Percentiles rank a stretch among this genome's conserved stretches.
phyloP scores from a whole-genome alignment of 495 filamentous ascomycete genomes.

The Tuber umbilicatum region DNA sequence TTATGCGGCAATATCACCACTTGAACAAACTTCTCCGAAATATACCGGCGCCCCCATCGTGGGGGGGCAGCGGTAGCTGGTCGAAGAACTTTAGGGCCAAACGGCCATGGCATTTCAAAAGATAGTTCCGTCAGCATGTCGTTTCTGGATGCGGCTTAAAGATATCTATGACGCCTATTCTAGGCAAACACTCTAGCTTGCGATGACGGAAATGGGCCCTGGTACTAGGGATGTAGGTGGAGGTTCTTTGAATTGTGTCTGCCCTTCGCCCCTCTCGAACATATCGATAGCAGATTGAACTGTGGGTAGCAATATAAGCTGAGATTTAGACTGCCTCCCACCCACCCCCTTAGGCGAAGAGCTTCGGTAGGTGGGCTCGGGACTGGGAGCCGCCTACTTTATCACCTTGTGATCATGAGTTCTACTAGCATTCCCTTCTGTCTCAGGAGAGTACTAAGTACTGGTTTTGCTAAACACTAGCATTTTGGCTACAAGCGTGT shows the following conservation, averaged over 20 bases:
- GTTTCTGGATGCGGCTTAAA: not conserved
- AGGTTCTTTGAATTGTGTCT: too few relatives aligned
- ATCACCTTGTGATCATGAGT: conserved; percentile 13
- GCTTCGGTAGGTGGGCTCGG: conserved; percentile 9
- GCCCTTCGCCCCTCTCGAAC: too few relatives aligned
- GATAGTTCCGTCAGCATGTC: not conserved
- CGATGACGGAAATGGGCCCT: not conserved
- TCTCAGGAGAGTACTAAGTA: conserved; percentile 16
- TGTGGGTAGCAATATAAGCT: too few relatives aligned
- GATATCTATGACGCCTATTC: not conserved
- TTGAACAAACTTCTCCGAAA: not conserved
- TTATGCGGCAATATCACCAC: not conserved
- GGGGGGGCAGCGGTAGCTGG: not conserved
- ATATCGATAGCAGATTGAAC: too few relatives aligned
- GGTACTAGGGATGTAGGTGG: not conserved
- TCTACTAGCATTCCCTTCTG: conserved; percentile 13
- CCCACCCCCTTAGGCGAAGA: not conserved
- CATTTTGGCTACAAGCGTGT: not conserved
- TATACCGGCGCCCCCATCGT: not conserved
- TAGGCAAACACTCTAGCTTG: not conserved
- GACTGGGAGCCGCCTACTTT: conserved; percentile 2
- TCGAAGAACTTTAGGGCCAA: not conserved
- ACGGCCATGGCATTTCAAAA: not conserved
- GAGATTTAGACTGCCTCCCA: too few relatives aligned
- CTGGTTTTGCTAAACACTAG: not conserved